Evolutionary conservation across 768 basidiomycete genomes (phyloP), one percentile per base, ranked within the genome.

Genomic region (Mycena amicta): DNA sequence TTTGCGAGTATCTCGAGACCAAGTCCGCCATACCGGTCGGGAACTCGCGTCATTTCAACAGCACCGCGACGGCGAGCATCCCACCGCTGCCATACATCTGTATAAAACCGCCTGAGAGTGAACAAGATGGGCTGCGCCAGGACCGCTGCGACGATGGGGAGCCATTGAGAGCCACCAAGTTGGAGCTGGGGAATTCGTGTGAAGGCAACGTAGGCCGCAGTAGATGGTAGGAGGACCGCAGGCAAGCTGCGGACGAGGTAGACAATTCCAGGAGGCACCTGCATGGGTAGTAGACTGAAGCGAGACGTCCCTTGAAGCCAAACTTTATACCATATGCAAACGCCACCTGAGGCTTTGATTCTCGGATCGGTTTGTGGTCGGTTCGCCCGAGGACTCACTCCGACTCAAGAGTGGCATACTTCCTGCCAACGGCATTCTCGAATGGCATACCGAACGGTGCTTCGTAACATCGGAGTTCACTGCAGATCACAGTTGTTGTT

Each of bases 241-340:
- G 61, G 61, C 2, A 59, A 27, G 43, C 37, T 49, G 20, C 50
- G 53, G 20, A 51, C 16, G 41, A 63, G 11, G 41, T 43, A 43
- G 41, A 43, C 41, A 20, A 43, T 8, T 12, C 41, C 41, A 8
- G 41, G 41, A 43, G 41, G 41, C 6, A 43, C 41, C 6, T 8
- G 41, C 41, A 43, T 43, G 41, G 41, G n/a, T n/a, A n/a, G n/a
- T n/a, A n/a, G n/a, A n/a, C n/a, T n/a, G n/a, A n/a, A n/a, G n/a
- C n/a, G n/a, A n/a, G n/a, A n/a, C n/a, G n/a, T n/a, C n/a, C n/a
- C n/a, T n/a, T n/a, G n/a, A n/a, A n/a, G n/a, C n/a, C n/a, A n/a
- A n/a, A n/a, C n/a, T n/a, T n/a, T n/a, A n/a, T n/a, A n/a, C n/a
- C n/a, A n/a, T n/a, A n/a, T n/a, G n/a, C n/a, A n/a, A n/a, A n/a